A percentile compares a stretch with the other conserved stretches of the same genome.
Evolutionary conservation across 352 stramenopile species (phyloP).

Genomic region (Globisporangium orthogonon): DNA sequence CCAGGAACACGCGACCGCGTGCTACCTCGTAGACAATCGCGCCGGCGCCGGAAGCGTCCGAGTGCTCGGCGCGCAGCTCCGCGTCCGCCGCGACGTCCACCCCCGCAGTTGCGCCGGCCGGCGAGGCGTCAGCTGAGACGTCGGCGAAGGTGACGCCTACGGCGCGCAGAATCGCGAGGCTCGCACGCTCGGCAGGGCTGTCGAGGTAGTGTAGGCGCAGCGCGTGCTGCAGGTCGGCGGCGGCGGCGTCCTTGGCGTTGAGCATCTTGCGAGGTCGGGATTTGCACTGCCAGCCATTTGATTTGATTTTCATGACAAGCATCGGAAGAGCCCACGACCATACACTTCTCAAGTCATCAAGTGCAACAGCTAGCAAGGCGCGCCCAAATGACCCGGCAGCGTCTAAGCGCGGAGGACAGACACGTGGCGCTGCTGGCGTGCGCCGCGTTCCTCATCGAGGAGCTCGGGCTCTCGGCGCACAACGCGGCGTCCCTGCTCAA

Average conservation of each 20-base stretch:
- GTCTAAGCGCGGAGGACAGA: neutral
- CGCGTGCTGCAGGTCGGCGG: conserved; percentile 22
- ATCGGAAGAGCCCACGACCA: too few relatives aligned
- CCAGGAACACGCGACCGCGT: conserved; percentile 38
- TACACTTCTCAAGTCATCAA: too few relatives aligned
- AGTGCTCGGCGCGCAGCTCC: conserved; percentile 48
- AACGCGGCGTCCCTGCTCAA: conserved; percentile 1
- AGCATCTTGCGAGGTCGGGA: neutral
- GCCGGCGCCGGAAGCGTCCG: conserved; percentile 7
- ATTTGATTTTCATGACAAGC: neutral
- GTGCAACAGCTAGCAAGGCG: too few relatives aligned
- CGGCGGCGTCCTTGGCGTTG: neutral
- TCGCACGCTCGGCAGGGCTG: conserved; percentile 48
- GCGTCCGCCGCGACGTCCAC: conserved; percentile 15
- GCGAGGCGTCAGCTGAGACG: neutral
- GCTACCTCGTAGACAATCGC: conserved; percentile 30
- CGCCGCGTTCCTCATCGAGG: neutral
- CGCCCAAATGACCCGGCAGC: neutral
- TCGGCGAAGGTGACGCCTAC: conserved; percentile 35
- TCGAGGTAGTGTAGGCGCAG: conserved; percentile 62
- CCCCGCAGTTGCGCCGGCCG: neutral
- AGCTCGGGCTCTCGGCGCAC: neutral
- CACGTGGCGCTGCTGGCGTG: neutral
- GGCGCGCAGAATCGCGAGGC: conserved; percentile 40
- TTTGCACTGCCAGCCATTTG: neutral